Percentiles rank a stretch among this genome's conserved stretches.
Conservation (phyloP, 2,329 filamentous ascomycete genomes). For the Botrytis squamosa region DNA sequence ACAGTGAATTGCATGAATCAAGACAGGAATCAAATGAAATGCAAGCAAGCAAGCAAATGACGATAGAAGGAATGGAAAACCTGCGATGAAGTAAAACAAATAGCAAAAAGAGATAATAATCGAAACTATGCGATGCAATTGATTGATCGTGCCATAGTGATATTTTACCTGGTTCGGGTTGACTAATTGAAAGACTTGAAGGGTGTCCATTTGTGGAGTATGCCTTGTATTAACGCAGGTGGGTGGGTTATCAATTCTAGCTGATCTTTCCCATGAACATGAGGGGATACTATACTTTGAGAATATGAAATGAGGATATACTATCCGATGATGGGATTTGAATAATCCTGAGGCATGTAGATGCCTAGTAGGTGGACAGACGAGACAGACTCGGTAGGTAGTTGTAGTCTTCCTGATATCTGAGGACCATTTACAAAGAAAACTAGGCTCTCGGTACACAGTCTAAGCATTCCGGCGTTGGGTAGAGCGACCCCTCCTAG, state of each 20-base stretch:
- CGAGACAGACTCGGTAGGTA: background rate
- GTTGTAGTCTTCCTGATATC: background rate
- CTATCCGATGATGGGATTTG: background rate
- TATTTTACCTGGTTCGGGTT: background rate
- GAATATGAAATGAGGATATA: background rate
- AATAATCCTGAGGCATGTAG: background rate
- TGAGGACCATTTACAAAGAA: background rate
- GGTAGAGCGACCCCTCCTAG: background rate
- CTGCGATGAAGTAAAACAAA: background rate
- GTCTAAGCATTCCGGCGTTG: background rate
- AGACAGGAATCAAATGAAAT: background rate
- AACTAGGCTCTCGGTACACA: background rate
- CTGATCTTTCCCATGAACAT: background rate
- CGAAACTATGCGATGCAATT: background rate
- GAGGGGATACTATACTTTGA: background rate
- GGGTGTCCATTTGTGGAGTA: conserved; percentile 4
- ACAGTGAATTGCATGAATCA: background rate
- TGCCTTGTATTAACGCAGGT: background rate
- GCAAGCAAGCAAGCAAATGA: background rate
- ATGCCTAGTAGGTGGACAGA: background rate
- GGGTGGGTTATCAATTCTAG: background rate
- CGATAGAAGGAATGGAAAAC: background rate
- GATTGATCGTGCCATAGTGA: background rate
- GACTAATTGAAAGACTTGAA: background rate
- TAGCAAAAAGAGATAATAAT: background rate